Evolutionary conservation across 2,329 filamentous ascomycete genomes (phyloP), one percentile per base, ranked within the genome.

Genomic region (Penicillium sp.): DNA sequence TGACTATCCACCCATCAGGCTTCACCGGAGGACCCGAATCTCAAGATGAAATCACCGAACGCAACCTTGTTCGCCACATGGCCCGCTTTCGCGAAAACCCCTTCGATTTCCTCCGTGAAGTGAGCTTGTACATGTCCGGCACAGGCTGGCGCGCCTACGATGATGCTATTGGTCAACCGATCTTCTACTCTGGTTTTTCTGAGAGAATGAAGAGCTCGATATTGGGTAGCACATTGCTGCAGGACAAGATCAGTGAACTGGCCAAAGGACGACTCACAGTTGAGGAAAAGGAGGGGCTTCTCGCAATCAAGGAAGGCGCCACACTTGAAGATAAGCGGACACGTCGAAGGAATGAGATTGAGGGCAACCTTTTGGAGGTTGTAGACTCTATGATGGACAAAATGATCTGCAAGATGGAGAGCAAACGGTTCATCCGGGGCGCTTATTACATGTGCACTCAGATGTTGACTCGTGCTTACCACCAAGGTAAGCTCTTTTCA

Each of bases 361-460:
- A 92, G 67, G 79, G 80, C 36, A 87, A 87, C 54, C 77, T 99
- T 43, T 81, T 86, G 50, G 87, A 96, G 67, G 87, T 97, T 4
- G 89, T 90, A 4, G 90, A 94, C 59, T 87, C 88, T 61, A 87
- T 94, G 83, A 90, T 92, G 22, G 91, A 96, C 68, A 85, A 88
- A 59, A 97, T 99, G 94, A 97, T 99, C 58, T 97, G 93, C 83
- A 99, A 99, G 76, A 93, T 97, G 82, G 94, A 99, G 74, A 95
- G 88, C 79, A 95, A 92, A 70, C 79, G 84, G 2, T 97, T 97
- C 68, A 96, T 99, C 63, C 81, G 94, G 45, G 86, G 90, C 22
- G 93, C 94, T 44, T 97, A 97, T 71, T 99, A 97, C 71, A 70
- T 96, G 38, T 81, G 81, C 45, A 96, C 92, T 1, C 93, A 97